These are phyloP conservation scores for Macrolepiota fuliginosa DNA, from an alignment of 768 basidiomycete species.

Conservation along the genomic window DNA sequence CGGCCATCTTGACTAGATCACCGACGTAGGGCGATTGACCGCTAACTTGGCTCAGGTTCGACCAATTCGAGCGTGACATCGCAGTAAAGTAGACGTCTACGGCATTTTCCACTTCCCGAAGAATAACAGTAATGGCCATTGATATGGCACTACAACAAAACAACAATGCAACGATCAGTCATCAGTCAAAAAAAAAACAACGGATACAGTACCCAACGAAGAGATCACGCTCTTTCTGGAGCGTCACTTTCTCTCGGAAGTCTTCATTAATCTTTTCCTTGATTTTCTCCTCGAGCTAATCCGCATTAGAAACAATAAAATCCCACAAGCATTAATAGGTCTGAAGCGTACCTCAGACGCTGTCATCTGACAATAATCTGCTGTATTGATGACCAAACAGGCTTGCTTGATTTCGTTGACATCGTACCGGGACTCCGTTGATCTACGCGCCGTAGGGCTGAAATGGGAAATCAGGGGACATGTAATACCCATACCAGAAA, in stretches of 20 bases:
- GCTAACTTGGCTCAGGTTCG: constrained; percentile 75
- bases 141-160: constrained; percentile 67
- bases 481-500: not conserved
- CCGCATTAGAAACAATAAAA: not conserved
- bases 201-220: constrained; percentile 71
- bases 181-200: not conserved
- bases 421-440: constrained; percentile 80
- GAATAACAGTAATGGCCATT: constrained; percentile 70
- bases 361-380: constrained; percentile 94
- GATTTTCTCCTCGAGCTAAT: constrained; percentile 89
- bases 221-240: constrained; percentile 83
- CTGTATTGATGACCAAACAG: constrained; percentile 92
- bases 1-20: constrained; percentile 72
- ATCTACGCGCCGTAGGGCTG: constrained; percentile 56
- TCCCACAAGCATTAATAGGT: not conserved
- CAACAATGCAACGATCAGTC: not conserved
- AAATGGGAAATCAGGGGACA: not conserved
- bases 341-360: constrained; percentile 65
- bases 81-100: constrained; percentile 77
- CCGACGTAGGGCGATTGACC: constrained; percentile 80
- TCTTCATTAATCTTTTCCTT: constrained; percentile 75
- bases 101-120: constrained; percentile 83
- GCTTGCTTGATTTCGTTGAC: constrained; percentile 72
- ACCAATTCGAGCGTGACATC: constrained; percentile 81
- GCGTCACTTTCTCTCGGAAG: constrained; percentile 74